These are phyloP conservation scores for Hortiboletus campestris DNA, from an alignment of 768 basidiomycete species.

Conservation along the genomic window DNA sequence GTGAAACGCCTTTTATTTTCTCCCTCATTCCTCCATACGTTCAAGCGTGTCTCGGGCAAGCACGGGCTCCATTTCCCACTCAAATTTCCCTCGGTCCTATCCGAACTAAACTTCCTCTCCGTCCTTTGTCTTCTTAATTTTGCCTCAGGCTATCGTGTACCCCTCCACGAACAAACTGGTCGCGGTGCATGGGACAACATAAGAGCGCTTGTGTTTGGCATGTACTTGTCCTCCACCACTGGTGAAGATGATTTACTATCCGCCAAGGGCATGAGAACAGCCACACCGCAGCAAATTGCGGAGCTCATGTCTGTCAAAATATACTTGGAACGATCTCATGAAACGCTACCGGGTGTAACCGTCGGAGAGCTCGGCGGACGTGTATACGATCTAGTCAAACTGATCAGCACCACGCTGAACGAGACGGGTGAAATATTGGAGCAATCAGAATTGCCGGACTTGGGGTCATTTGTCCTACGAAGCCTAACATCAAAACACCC, in stretches of 20 bases:
- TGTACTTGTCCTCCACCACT: conserved; percentile 64
- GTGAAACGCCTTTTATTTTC: conserved; percentile 66
- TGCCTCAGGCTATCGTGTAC: conserved; percentile 74
- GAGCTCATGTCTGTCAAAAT: conserved; percentile 69
- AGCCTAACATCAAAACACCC: conserved; percentile 48
- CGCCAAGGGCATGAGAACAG: conserved; percentile 59
- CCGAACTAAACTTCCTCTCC: conserved; percentile 82
- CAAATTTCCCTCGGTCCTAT: conserved; percentile 66
- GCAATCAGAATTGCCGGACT: conserved; percentile 57
- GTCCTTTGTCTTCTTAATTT: conserved; percentile 80
- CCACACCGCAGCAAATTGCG: conserved; percentile 58
- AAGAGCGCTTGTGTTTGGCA: conserved; percentile 65
- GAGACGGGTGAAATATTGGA: conserved; percentile 71
- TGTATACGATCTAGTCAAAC: conserved; percentile 67
- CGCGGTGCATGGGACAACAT: conserved; percentile 86
- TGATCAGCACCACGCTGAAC: conserved; percentile 60
- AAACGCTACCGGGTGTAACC: conserved; percentile 61
- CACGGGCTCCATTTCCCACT: conserved; percentile 80
- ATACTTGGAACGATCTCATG: conserved; percentile 70
- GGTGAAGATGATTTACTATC: conserved; percentile 59
- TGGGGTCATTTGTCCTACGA: conserved; percentile 75
- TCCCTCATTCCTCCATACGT: conserved; percentile 59
- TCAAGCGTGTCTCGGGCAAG: conserved; percentile 54
- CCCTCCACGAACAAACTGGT: conserved; percentile 67
- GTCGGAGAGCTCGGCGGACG: conserved; percentile 78